phyloP scores from a whole-genome alignment of 768 basidiomycete genomes.

The Suillus discolor region DNA sequence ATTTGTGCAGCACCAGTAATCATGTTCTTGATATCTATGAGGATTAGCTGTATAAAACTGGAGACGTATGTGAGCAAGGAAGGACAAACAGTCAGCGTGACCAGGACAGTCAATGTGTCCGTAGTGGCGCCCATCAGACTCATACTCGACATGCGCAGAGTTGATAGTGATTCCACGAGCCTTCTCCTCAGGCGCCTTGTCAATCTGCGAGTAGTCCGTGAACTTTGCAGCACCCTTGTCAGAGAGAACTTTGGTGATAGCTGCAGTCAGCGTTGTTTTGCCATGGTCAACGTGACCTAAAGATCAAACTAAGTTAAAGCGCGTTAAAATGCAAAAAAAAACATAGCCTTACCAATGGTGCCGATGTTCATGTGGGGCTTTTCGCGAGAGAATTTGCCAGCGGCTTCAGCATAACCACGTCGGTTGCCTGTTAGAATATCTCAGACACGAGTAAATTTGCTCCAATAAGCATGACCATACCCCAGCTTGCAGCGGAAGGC shows the following conservation, averaged over 20 bases:
- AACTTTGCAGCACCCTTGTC: slow-evolving; percentile 75
- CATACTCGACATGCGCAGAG: slow-evolving; percentile 98
- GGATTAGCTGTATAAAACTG: slow-evolving; percentile 12
- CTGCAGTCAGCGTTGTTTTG: slow-evolving; percentile 95
- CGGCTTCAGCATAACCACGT: slow-evolving; percentile 76
- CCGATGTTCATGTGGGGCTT: slow-evolving; percentile 97
- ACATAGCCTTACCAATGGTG: slow-evolving; percentile 66
- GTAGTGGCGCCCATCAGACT: slow-evolving; percentile 87
- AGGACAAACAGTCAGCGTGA: slow-evolving; percentile 84
- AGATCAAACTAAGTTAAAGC: slow-evolving; percentile 14
- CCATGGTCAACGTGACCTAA: slow-evolving; percentile 96
- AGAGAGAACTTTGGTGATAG: slow-evolving; percentile 92
- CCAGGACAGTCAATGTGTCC: slow-evolving; percentile 98
- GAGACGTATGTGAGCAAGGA: slow-evolving; percentile 9
- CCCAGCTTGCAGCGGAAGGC: slow-evolving; percentile 9
- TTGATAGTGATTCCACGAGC: slow-evolving; percentile 99
- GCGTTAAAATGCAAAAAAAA: slow-evolving; percentile 14
- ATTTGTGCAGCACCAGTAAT: slow-evolving; percentile 99
- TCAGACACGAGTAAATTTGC: slow-evolving; percentile 13
- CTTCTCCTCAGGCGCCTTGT: slow-evolving; percentile 99
- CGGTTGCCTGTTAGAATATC: slow-evolving; percentile 10
- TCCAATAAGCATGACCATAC: slow-evolving; percentile 30
- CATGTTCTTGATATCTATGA: slow-evolving; percentile 93
- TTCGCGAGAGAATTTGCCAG: slow-evolving; percentile 60
- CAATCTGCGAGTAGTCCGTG: slow-evolving; percentile 95